Percentiles rank a stretch among this genome's conserved stretches.
Evolutionary conservation across 208 protist genomes (phyloP).

Genomic region (Lotmaria passim): DNA sequence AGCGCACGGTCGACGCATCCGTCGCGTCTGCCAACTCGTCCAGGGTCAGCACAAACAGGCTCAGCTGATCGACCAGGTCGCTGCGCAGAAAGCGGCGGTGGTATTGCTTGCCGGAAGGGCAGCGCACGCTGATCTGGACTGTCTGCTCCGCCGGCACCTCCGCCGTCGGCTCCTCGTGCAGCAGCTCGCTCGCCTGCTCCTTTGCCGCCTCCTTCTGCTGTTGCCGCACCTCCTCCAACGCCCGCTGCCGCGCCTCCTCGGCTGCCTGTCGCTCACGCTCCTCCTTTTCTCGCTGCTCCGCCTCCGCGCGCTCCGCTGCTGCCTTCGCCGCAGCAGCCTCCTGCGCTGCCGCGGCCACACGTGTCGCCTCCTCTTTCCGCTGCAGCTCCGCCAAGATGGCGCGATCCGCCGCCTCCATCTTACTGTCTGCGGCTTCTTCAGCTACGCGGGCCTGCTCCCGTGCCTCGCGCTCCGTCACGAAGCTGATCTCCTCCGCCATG

Average conservation of each 20-base stretch:
- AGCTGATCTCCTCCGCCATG: conserved; percentile 64
- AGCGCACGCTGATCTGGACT: conserved; percentile 58
- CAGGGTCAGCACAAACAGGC: conserved; percentile 58
- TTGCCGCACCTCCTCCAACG: conserved; percentile 13
- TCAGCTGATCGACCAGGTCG: conserved; percentile 58
- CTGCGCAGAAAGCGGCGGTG: conserved; percentile 67
- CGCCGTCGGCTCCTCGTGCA: conserved; percentile 52
- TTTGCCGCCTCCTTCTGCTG: conserved; percentile 18
- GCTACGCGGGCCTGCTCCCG: conserved; percentile 53
- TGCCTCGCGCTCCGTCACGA: conserved; percentile 62
- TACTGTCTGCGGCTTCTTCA: conserved; percentile 44
- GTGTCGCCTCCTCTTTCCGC: conserved; percentile 31
- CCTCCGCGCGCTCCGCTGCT: conserved; percentile 28
- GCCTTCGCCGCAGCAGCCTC: conserved; percentile 33
- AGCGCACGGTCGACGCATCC: conserved; percentile 45
- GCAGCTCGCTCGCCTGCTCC: conserved; percentile 28
- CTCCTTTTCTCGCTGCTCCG: conserved; percentile 24
- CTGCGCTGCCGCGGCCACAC: conserved; percentile 22
- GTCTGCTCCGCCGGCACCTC: conserved; percentile 34
- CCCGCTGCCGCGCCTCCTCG: conserved; percentile 30
- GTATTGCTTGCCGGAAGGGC: conserved; percentile 48
- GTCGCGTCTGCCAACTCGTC: conserved; percentile 51
- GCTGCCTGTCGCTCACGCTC: conserved; percentile 30
- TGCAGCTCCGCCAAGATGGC: conserved; percentile 49
- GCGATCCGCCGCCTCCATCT: conserved; percentile 68